These are phyloP conservation scores for Trichoderma guizhouense DNA, from an alignment of 2,329 filamentous ascomycete genomes.

Conservation along the genomic window DNA sequence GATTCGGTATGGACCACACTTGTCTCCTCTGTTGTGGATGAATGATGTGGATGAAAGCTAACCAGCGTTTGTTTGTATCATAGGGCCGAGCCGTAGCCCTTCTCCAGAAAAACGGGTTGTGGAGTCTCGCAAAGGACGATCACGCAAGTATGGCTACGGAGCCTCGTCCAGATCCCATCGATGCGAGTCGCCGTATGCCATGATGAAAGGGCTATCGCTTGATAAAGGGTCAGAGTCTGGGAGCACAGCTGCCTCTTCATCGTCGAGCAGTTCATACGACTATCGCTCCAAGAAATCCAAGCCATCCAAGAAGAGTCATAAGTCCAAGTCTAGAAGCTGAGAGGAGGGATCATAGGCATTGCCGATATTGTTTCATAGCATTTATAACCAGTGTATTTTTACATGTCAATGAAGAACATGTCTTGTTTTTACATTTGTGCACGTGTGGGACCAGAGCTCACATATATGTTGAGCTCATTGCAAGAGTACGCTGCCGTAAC, in stretches of 20 bases:
- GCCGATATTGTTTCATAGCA: not conserved
- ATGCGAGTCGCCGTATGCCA: constrained; percentile 30
- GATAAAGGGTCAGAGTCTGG: constrained; percentile 13
- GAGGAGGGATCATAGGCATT: not conserved
- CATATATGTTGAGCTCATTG: not conserved
- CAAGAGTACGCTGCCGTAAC: not conserved
- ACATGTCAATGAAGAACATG: not conserved
- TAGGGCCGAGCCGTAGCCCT: constrained; percentile 33
- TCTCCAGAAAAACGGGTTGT: constrained; percentile 37
- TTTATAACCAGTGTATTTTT: not conserved
- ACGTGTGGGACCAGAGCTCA: not conserved
- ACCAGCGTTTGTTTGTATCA: not conserved
- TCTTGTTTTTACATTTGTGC: not conserved
- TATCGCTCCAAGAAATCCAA: constrained; percentile 29
- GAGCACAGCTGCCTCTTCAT: constrained; percentile 20
- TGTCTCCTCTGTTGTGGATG: not conserved
- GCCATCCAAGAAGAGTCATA: constrained; percentile 29
- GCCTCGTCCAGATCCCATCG: constrained; percentile 30
- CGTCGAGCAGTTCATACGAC: constrained; percentile 27
- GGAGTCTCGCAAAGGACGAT: constrained; percentile 37
- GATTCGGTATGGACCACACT: constrained; percentile 37
- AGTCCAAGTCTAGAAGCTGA: constrained; percentile 23
- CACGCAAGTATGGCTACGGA: constrained; percentile 35
- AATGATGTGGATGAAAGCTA: not conserved
- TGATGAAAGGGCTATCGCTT: constrained; percentile 19